phyloP scores from a whole-genome alignment of 2,329 filamentous ascomycete species.

The Hawksworthiomyces lignivorus region DNA sequence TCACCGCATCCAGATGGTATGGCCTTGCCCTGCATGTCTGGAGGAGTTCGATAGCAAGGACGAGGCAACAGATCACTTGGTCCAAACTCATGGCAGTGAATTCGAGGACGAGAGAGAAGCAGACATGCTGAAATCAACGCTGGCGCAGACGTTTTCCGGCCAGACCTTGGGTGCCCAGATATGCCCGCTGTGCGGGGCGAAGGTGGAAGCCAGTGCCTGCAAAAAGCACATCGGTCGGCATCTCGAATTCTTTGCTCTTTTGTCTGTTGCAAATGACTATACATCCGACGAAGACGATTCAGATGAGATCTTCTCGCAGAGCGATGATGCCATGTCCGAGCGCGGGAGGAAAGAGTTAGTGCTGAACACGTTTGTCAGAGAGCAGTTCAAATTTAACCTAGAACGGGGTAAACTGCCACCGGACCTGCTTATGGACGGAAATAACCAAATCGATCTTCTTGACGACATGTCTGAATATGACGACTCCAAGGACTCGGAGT shows the following conservation, averaged over 20 bases:
- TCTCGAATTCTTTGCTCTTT: constrained; percentile 14
- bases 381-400: constrained; percentile 14
- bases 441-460: constrained; percentile 8
- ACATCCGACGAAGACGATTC: constrained; percentile 11
- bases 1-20: constrained; percentile 10
- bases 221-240: constrained; percentile 13
- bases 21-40: constrained; percentile 13
- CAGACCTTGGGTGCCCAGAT: constrained; percentile 7
- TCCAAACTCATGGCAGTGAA: constrained; percentile 6
- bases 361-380: constrained; percentile 13
- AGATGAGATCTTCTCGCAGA: constrained; percentile 12
- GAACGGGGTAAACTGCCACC: constrained; percentile 11
- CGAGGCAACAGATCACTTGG: constrained; percentile 10
- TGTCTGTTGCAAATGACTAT: constrained; percentile 9
- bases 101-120: constrained; percentile 6
- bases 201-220: constrained; percentile 7
- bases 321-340: constrained; percentile 13
- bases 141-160: constrained; percentile 7
- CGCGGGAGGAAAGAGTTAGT: constrained; percentile 13
- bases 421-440: constrained; percentile 9
- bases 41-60: constrained; percentile 12
- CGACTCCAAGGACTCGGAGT: constrained; percentile 1
- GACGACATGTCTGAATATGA: constrained; percentile 13
- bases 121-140: constrained; percentile 8
- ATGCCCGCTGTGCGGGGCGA: constrained; percentile 10